phyloP scores from a whole-genome alignment of 345 rosid species.

The Trapa incisa region DNA sequence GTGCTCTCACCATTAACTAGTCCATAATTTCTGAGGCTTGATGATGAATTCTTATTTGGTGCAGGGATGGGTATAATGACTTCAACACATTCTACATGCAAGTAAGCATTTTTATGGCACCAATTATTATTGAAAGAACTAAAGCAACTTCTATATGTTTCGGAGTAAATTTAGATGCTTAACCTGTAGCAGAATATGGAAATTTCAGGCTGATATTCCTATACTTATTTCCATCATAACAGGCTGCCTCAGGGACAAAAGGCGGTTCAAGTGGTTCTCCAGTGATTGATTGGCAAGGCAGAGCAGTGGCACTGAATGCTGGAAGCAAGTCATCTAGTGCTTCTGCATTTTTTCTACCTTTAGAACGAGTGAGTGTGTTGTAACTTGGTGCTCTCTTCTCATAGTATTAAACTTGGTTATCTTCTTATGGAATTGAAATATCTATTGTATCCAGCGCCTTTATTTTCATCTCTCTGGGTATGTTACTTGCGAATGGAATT shows the following conservation, averaged over 20 bases:
- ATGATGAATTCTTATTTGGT: slow-evolving; percentile 22
- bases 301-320: slow-evolving; percentile 95
- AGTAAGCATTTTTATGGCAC: slow-evolving; percentile 35
- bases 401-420: not conserved
- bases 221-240: slow-evolving; percentile 11
- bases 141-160: not conserved
- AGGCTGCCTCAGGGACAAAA: slow-evolving; percentile 98
- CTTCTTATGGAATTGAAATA: no score
- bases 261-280: slow-evolving; percentile 99
- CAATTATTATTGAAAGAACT: not conserved
- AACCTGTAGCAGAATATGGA: not conserved
- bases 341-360: slow-evolving; percentile 80
- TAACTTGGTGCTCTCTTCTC: not conserved
- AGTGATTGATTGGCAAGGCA: slow-evolving; percentile 87
- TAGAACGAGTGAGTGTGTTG: slow-evolving; percentile 53
- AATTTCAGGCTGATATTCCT: slow-evolving; percentile 1
- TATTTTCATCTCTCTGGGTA: no score
- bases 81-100: slow-evolving; percentile 98
- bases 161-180: not conserved
- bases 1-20: no score
- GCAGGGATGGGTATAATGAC: slow-evolving; percentile 98
- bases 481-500: not conserved
- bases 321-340: slow-evolving; percentile 85
- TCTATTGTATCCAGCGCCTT: no score
- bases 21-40: not conserved